A percentile compares a stretch with the other conserved stretches of the same genome.
These are phyloP conservation scores for Erysimum pusillum DNA, from an alignment of 441 rosid species.

Conservation along the genomic window DNA sequence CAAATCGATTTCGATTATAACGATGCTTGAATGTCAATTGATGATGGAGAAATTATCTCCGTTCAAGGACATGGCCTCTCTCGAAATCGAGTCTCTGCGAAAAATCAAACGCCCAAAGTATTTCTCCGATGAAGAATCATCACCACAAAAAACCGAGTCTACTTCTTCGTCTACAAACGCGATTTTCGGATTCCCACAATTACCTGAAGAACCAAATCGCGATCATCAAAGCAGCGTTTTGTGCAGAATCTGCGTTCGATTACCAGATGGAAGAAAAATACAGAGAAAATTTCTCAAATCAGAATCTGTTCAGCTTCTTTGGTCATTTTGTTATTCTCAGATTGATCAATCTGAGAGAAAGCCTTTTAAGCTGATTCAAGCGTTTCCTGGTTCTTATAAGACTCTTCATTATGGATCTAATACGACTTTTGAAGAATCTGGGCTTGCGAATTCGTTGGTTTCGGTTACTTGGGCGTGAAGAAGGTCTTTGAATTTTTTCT, in stretches of 20 bases:
- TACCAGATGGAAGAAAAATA: slow-evolving; percentile 81
- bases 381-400: slow-evolving; percentile 78
- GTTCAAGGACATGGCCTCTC: not conserved
- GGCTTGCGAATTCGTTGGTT: slow-evolving; percentile 82
- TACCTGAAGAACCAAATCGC: slow-evolving; percentile 73
- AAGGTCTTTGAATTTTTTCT: not conserved
- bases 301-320: slow-evolving; percentile 84
- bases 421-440: slow-evolving; percentile 76
- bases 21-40: slow-evolving; percentile 19
- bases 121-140: not conserved
- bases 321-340: slow-evolving; percentile 79
- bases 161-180: not conserved
- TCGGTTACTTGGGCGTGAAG: slow-evolving; percentile 77
- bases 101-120: slow-evolving; percentile 36
- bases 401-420: slow-evolving; percentile 63
- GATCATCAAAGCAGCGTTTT: slow-evolving; percentile 63
- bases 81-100: slow-evolving; percentile 14
- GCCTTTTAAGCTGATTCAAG: slow-evolving; percentile 71
- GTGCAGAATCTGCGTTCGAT: slow-evolving; percentile 84
- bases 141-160: not conserved
- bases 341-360: slow-evolving; percentile 56
- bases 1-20: not conserved
- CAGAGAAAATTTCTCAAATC: slow-evolving; percentile 69
- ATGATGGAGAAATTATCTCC: slow-evolving; percentile 33
- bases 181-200: slow-evolving; percentile 56